A percentile compares a stretch with the other conserved stretches of the same genome.
Evolutionary conservation across 805 yeast genomes (phyloP).

Genomic region (Lachancea quebecensis): DNA sequence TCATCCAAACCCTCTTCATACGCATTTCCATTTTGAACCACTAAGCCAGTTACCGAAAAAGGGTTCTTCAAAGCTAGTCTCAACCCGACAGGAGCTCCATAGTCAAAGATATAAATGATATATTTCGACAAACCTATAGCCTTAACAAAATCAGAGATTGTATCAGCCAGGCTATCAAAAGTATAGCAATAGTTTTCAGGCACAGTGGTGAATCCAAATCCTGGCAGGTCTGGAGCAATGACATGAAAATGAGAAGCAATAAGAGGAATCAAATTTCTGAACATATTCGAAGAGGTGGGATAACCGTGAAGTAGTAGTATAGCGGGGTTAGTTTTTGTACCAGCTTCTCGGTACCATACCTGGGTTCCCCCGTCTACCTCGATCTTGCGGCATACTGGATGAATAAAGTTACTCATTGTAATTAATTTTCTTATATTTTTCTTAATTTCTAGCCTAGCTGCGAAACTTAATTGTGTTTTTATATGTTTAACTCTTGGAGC

Average conservation of each 20-base stretch:
- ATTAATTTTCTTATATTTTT: background rate
- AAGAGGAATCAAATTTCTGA: conserved; percentile 33
- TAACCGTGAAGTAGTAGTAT: conserved; percentile 39
- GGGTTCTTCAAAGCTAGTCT: conserved; percentile 35
- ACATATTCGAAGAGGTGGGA: conserved; percentile 39
- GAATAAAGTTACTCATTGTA: background rate
- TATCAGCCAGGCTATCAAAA: conserved; percentile 31
- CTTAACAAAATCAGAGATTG: conserved; percentile 30
- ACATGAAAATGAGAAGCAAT: conserved; percentile 33
- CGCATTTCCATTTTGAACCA: conserved; percentile 41
- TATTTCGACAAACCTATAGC: conserved; percentile 25
- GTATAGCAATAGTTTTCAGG: conserved; percentile 26
- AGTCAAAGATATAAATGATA: conserved; percentile 36
- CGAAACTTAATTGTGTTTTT: too few species aligned
- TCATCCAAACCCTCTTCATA: conserved; percentile 37
- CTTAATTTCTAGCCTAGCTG: background rate
- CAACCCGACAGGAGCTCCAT: conserved; percentile 39
- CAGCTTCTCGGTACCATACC: conserved; percentile 37
- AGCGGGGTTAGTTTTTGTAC: conserved; percentile 31
- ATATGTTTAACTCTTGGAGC: too few species aligned
- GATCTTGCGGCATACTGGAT: conserved; percentile 4
- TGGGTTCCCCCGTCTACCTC: conserved; percentile 13
- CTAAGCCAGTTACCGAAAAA: conserved; percentile 26
- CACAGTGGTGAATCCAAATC: conserved; percentile 35
- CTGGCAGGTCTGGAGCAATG: conserved; percentile 42